These are phyloP conservation scores for Cyamopsis tetragonoloba DNA, from an alignment of 306 rosid species.

Conservation along the genomic window DNA sequence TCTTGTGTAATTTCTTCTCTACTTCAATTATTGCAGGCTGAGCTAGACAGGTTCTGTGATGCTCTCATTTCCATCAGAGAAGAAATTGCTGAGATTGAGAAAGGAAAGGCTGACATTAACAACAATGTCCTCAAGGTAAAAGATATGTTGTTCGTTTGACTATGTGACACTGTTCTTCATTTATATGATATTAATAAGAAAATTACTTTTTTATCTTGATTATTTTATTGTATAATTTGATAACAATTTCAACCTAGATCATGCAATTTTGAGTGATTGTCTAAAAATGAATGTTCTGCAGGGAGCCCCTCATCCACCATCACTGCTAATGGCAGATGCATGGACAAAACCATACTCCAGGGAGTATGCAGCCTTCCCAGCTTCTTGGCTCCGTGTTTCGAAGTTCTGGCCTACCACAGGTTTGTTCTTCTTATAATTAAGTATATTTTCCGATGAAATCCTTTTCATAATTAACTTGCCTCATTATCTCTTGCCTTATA, in stretches of 20 bases:
- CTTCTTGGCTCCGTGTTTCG: slow-evolving; percentile 77
- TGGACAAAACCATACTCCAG: slow-evolving; percentile 97
- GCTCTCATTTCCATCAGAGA: slow-evolving; percentile 86
- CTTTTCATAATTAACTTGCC: background rate
- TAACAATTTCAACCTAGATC: background rate
- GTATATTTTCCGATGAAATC: background rate
- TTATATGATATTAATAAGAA: background rate
- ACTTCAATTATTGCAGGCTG: slow-evolving; percentile 63
- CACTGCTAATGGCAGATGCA: slow-evolving; percentile 91
- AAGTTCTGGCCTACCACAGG: slow-evolving; percentile 98
- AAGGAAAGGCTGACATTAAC: slow-evolving; percentile 77
- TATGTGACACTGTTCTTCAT: background rate
- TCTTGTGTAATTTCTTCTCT: background rate
- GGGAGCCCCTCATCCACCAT: slow-evolving; percentile 99
- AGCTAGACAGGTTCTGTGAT: slow-evolving; percentile 90
- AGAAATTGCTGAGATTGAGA: slow-evolving; percentile 84
- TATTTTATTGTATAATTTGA: background rate
- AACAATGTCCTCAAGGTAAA: slow-evolving; percentile 94
- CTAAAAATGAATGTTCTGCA: slow-evolving; percentile 37
- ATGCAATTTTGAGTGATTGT: slow-evolving; percentile 15
- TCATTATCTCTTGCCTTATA: background rate
- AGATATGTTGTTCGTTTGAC: background rate
- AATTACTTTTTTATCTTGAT: background rate
- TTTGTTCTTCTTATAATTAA: slow-evolving; percentile 29
- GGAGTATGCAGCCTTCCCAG: slow-evolving; percentile 96